These are phyloP conservation scores for Diaporthe destruens DNA, from an alignment of 2,329 filamentous ascomycete genomes.

Conservation along the genomic window DNA sequence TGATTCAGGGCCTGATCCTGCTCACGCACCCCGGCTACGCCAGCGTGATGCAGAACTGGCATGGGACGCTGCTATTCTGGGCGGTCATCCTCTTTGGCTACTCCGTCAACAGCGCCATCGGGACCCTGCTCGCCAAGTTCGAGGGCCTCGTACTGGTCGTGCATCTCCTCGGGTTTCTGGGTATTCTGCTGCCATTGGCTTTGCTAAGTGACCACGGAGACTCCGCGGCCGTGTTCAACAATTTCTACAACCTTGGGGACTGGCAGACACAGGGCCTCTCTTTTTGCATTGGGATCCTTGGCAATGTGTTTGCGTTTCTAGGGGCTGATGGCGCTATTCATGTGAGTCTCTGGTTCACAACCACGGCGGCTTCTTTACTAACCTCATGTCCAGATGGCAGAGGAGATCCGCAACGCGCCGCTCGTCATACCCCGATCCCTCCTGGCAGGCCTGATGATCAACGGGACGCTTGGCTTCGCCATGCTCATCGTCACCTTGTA, in stretches of 20 bases:
- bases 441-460: constrained; percentile 61
- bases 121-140: constrained; percentile 44
- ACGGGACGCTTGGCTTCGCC: constrained; percentile 65
- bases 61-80: constrained; percentile 46
- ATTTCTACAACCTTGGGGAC: constrained; percentile 58
- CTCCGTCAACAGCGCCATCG: constrained; percentile 44
- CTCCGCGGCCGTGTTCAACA: constrained; percentile 55
- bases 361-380: neutral
- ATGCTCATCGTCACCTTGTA: constrained; percentile 69
- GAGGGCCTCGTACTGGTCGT: constrained; percentile 46
- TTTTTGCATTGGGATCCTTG: constrained; percentile 11
- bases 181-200: constrained; percentile 55
- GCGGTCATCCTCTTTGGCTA: constrained; percentile 42
- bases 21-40: constrained; percentile 42
- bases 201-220: constrained; percentile 50
- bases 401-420: constrained; percentile 62
- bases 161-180: constrained; percentile 56
- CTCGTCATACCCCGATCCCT: constrained; percentile 64
- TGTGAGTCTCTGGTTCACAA: neutral
- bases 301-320: constrained; percentile 21
- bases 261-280: constrained; percentile 59
- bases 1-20: constrained; percentile 46
- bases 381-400: constrained; percentile 52
- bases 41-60: constrained; percentile 41
- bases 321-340: constrained; percentile 26